These are phyloP conservation scores for Stephania cephalantha DNA, from an alignment of 164 flowering plant genomes.

Conservation along the genomic window DNA sequence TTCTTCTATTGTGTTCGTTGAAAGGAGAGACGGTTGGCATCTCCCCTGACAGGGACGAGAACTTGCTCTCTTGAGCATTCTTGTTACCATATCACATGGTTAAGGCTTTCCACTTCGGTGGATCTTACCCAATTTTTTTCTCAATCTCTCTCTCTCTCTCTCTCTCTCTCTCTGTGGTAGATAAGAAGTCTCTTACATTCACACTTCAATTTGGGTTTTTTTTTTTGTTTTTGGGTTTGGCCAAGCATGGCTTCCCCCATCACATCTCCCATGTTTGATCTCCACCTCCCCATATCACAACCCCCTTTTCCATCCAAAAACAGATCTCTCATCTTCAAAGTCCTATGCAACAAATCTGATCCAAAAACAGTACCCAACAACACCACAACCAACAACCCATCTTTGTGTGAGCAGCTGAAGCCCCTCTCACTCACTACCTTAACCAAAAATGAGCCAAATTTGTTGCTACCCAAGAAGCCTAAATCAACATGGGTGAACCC, in stretches of 20 bases:
- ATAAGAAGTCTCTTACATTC: not conserved
- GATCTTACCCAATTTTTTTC: slow-evolving; percentile 2
- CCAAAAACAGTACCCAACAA: not conserved
- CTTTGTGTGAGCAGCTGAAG: slow-evolving; percentile 73
- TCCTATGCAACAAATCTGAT: not conserved
- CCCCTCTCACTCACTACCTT: slow-evolving; percentile 35
- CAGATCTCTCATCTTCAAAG: not conserved
- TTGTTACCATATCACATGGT: slow-evolving; percentile 29
- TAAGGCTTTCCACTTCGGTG: slow-evolving; percentile 14
- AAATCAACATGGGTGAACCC: slow-evolving; percentile 95
- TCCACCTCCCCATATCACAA: slow-evolving; percentile 2
- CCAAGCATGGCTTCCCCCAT: slow-evolving; percentile 3
- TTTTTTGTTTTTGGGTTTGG: not conserved
- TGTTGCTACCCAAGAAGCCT: slow-evolving; percentile 45
- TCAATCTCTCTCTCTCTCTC: not conserved
- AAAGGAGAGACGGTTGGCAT: slow-evolving; percentile 71
- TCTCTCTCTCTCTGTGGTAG: not conserved
- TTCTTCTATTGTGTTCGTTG: slow-evolving; percentile 25
- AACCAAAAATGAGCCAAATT: slow-evolving; percentile 7
- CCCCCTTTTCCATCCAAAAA: not conserved
- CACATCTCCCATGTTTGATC: slow-evolving; percentile 6
- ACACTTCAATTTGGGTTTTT: not conserved
- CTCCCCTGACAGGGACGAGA: slow-evolving; percentile 59
- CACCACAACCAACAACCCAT: slow-evolving; percentile 3
- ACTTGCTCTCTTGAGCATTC: slow-evolving; percentile 34